phyloP scores from a whole-genome alignment of 2,329 filamentous ascomycete species.

The Bipolaris zeicola region DNA sequence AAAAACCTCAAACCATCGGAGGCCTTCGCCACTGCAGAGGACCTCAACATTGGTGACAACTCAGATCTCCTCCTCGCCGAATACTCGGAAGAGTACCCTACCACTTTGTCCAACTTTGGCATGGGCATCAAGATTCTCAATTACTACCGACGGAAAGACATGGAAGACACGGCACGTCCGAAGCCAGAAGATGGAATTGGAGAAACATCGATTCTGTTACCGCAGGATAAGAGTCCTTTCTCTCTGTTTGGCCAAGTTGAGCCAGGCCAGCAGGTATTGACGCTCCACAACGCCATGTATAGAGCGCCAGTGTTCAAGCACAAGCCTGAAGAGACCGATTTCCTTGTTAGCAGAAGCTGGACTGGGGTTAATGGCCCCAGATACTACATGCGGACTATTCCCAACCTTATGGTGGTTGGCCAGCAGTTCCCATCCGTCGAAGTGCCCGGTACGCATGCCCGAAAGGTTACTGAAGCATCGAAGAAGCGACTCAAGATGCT shows the following conservation, averaged over 20 bases:
- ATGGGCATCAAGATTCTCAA: slow-evolving; percentile 98
- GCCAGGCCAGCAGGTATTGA: slow-evolving; percentile 85
- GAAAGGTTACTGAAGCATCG: slow-evolving; percentile 94
- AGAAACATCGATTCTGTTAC: slow-evolving; percentile 84
- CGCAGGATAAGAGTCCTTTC: slow-evolving; percentile 95
- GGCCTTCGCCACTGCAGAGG: slow-evolving; percentile 78
- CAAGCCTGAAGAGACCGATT: slow-evolving; percentile 76
- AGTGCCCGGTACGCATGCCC: slow-evolving; percentile 88
- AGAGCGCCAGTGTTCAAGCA: slow-evolving; percentile 93
- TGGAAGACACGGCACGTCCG: slow-evolving; percentile 74
- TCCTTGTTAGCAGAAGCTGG: slow-evolving; percentile 80
- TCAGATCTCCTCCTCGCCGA: slow-evolving; percentile 87
- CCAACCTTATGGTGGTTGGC: slow-evolving; percentile 88
- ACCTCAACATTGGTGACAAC: slow-evolving; percentile 87
- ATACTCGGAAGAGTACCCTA: slow-evolving; percentile 93
- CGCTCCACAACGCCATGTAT: slow-evolving; percentile 94
- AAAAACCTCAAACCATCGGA: slow-evolving; percentile 79
- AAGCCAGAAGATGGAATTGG: slow-evolving; percentile 75
- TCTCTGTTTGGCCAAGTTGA: slow-evolving; percentile 93
- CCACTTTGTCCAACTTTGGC: slow-evolving; percentile 91
- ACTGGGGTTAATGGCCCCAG: slow-evolving; percentile 77
- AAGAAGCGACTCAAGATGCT: slow-evolving; percentile 98
- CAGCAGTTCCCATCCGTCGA: slow-evolving; percentile 92
- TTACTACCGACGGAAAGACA: slow-evolving; percentile 86
- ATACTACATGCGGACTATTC: slow-evolving; percentile 86